phyloP scores from a whole-genome alignment of 2,329 filamentous ascomycete genomes.

The Beauveria bassiana region DNA sequence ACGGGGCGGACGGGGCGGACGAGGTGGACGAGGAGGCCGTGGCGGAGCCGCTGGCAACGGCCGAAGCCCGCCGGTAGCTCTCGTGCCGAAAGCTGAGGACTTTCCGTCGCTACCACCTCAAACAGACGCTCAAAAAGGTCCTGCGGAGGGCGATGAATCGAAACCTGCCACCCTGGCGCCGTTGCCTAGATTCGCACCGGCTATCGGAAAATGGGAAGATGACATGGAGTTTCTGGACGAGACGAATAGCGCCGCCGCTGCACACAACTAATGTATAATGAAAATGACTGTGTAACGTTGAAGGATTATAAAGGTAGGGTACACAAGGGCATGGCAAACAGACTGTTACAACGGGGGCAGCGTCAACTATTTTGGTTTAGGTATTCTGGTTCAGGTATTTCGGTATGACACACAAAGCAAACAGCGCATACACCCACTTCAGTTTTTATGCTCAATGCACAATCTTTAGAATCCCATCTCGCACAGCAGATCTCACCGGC shows the following conservation, averaged over 20 bases:
- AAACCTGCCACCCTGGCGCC: constrained; percentile 24
- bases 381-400: neutral
- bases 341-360: neutral
- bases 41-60: constrained; percentile 14
- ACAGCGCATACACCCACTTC: neutral
- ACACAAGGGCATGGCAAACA: neutral
- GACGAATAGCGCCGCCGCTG: constrained; percentile 15
- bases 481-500: neutral
- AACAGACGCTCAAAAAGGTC: constrained; percentile 17
- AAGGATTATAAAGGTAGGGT: neutral
- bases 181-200: constrained; percentile 25
- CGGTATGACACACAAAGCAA: neutral
- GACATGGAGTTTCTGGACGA: constrained; percentile 48
- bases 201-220: constrained; percentile 47
- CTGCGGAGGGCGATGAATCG: constrained; percentile 14
- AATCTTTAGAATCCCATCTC: neutral
- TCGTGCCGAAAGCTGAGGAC: constrained; percentile 22
- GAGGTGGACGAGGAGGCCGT: constrained; percentile 28
- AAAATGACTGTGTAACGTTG: neutral
- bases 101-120: constrained; percentile 28
- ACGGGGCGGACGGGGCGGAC: constrained; percentile 16
- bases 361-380: neutral
- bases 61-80: constrained; percentile 16
- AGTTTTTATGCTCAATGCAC: neutral
- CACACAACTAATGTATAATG: neutral